Conservation (phyloP, 768 basidiomycete genomes). For the Piloderma croceum region DNA sequence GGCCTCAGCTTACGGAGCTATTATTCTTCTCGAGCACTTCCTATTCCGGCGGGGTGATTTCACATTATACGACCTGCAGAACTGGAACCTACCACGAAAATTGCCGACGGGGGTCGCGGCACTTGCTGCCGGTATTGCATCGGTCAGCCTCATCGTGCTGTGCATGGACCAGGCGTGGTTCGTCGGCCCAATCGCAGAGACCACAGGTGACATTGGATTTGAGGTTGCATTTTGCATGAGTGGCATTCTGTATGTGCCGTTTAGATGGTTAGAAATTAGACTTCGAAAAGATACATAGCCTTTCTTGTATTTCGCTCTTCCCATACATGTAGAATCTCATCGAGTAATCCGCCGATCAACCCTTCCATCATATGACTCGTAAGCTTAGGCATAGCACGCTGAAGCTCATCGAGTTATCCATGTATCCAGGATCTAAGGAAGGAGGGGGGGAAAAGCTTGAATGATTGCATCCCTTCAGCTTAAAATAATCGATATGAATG, state of each 20-base stretch:
- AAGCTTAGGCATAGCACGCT: no score
- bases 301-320: no score
- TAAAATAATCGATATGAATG: no score
- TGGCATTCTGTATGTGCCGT: constrained; percentile 44
- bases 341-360: no score
- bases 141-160: constrained; percentile 55
- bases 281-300: no score
- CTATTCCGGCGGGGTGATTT: constrained; percentile 52
- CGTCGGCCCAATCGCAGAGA: constrained; percentile 57
- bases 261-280: constrained; percentile 46
- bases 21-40: constrained; percentile 63
- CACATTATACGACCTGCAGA: constrained; percentile 39
- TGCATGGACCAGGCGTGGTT: constrained; percentile 72
- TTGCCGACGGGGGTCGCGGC: constrained; percentile 66
- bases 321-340: no score
- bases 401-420: no score
- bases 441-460: no score
- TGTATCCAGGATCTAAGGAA: no score
- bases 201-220: constrained; percentile 68
- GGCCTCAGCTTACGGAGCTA: constrained; percentile 50
- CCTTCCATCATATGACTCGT: no score
- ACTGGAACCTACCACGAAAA: constrained; percentile 48
- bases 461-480: no score
- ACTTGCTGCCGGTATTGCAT: constrained; percentile 40
- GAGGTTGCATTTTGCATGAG: constrained; percentile 50